Evolutionary conservation across 495 filamentous ascomycete genomes (phyloP).

Genomic region (Viridothelium virens): DNA sequence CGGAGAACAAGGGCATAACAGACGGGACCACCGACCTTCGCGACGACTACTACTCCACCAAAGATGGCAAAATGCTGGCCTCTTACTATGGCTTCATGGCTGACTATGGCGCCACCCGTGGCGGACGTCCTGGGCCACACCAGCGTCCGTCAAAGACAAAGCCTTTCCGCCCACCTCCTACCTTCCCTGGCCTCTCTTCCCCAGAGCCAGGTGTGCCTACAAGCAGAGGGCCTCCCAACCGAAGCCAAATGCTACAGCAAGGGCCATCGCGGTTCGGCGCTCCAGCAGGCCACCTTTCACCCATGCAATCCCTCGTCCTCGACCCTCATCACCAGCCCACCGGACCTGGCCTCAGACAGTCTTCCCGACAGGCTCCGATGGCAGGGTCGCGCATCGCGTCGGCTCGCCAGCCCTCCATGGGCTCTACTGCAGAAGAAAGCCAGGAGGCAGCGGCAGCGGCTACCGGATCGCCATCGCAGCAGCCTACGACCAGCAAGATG

Average conservation of each 20-base stretch:
- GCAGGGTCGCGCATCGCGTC: slow-evolving; percentile 35
- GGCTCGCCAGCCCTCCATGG: slow-evolving; percentile 32
- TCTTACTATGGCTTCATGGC: slow-evolving; percentile 91
- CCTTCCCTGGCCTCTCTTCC: slow-evolving; percentile 63
- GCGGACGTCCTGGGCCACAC: background rate
- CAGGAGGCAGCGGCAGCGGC: slow-evolving; percentile 34
- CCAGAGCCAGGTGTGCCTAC: slow-evolving; percentile 27
- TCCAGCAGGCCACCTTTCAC: slow-evolving; percentile 40
- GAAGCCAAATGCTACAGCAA: slow-evolving; percentile 18
- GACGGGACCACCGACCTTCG: slow-evolving; percentile 51
- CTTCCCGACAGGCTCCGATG: slow-evolving; percentile 39
- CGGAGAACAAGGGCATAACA: slow-evolving; percentile 34
- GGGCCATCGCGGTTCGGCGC: slow-evolving; percentile 31
- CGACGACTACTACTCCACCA: slow-evolving; percentile 87
- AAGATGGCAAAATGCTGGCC: slow-evolving; percentile 94
- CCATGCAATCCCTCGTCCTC: slow-evolving; percentile 65
- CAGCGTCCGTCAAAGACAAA: background rate
- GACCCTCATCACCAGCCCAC: slow-evolving; percentile 84
- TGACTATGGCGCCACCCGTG: slow-evolving; percentile 49
- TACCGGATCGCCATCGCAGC: slow-evolving; percentile 22
- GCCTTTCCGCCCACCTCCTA: slow-evolving; percentile 51
- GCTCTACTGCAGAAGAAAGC: slow-evolving; percentile 40
- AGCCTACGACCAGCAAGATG: slow-evolving; percentile 33
- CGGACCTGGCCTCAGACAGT: slow-evolving; percentile 37
- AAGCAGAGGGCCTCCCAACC: slow-evolving; percentile 23